These are phyloP conservation scores for Cronartium quercuum DNA, from an alignment of 1,284 basidiomycete genomes.

Conservation along the genomic window DNA sequence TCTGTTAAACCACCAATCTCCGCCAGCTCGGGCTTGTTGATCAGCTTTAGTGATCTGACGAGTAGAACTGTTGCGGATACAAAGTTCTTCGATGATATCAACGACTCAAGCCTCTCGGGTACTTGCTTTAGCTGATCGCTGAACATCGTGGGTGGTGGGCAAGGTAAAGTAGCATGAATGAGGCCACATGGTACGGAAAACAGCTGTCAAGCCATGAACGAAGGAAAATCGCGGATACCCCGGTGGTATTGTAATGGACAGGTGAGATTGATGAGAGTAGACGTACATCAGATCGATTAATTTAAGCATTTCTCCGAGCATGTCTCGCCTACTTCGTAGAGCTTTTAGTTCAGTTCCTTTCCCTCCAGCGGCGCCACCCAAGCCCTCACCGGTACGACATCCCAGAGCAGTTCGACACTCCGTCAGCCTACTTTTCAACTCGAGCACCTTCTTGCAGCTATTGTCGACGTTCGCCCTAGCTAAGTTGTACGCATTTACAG, in stretches of 20 bases:
- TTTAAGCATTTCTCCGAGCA: constrained; percentile 36
- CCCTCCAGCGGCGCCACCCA: constrained; percentile 4
- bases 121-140: constrained; percentile 86
- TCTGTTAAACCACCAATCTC: constrained; percentile 92
- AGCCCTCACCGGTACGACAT: constrained; percentile 4
- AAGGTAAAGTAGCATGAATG: constrained; percentile 75
- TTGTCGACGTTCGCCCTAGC: constrained; percentile 17
- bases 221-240: neutral
- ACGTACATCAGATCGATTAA: constrained; percentile 35
- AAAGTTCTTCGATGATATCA: constrained; percentile 93
- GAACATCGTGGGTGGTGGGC: constrained; percentile 38
- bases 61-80: constrained; percentile 83
- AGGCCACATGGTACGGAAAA: constrained; percentile 60
- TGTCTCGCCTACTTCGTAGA: constrained; percentile 25
- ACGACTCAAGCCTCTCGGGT: constrained; percentile 81
- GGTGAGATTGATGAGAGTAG: neutral
- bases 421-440: constrained; percentile 21
- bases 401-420: constrained; percentile 32
- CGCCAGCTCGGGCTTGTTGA: constrained; percentile 83
- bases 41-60: constrained; percentile 78
- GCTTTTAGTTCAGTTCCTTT: constrained; percentile 37
- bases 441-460: constrained; percentile 24
- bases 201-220: neutral
- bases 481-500: constrained; percentile 71
- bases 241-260: neutral